Evolutionary conservation across 179 eudicot species (phyloP), one percentile per base, ranked within the genome.

Genomic region (Beta corolliflora): DNA sequence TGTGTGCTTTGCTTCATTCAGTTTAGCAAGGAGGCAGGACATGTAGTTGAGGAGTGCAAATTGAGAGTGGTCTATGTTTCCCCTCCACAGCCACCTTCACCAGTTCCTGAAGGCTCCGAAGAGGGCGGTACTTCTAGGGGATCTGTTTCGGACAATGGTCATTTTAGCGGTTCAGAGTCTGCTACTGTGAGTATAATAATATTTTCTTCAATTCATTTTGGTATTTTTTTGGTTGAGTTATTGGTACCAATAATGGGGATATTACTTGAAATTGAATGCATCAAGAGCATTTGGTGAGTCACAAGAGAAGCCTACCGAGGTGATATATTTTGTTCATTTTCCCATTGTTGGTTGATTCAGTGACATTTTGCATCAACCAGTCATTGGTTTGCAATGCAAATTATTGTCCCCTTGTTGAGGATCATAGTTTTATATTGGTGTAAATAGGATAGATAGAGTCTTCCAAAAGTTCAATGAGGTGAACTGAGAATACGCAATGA

Each of bases 91-190:
- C 92, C 93, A 16, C 93, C 94, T 56, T 90, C 95, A 2, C 93
- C 95, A 2, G 90, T 92, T 75, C 89, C 92, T 31, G 92, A 92
- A 85, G 95, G 91, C 15, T 89, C 91, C 11, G 95, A 90, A 66
- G 95, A 91, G 81, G 95, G 91, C 11, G 76, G 83, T 76, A 89
- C 95, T 6, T 91, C 91, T 4, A 85, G 87, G 86, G 84, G 82
- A 9, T 82, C 89, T 36, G 78, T 82, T 25, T 79, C 87, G 8
- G 93, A 92, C 45, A 89, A 88, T 58, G 92, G 92, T 25, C 83
- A 84, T 87, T 67, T 78, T 9, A 88, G 85, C 71, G 82, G 78
- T 69, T 80, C 90, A 5, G 92, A 89, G 60, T 82, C 86, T 73
- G 82, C 79, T 48, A 53, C 60, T 83, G 85, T 88, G 53, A 80